Base-by-base conservation (phyloP, 176 grass and related monocot genomes). In the Tillandsia leiboldiana region DNA sequence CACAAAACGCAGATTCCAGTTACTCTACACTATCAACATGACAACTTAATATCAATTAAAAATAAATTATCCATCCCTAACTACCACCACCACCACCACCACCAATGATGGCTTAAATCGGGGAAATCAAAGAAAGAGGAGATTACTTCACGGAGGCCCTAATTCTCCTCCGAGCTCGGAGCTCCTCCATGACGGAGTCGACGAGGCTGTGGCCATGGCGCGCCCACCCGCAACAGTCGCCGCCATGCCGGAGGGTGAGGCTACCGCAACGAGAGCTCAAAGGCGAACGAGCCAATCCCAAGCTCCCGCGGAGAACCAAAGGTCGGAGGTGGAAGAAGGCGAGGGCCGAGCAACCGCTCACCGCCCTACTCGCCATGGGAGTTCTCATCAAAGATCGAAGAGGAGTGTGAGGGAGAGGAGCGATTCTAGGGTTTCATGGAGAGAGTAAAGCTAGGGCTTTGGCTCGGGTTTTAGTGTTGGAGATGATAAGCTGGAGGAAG, bases 161-260 rank as follows among this genome's bases (percentile, higher is more conserved):
- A 48, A 71, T 65, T 26, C 68, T 77, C 48, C 79, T 75, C 12
- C 50, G 82, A 13, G 76, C 65, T 2, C 56, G 89, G 73, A 97
- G 81, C 81, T 93, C 94, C 66, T 93, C 74, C 77, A 87, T 56
- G 51, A 92, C 73, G 18, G 75, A 78, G 61, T 90, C 79, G 23
- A 88, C 79, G 51, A 93, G 72, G 48, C 67, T 90, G 66, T 86
- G 84, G 11, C n/a, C 64, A 42, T 66, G 51, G 22, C 77, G 70
- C 24, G 65, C 69, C 49, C 74, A 22, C 48, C 69, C 47, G 48
- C 69, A 24, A 47, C 70, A 17, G 14, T 9, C 10, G 22, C 72
- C 70, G 11, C 76, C 75, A 12, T 67, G 24, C 12, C 62, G 14
- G 17, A 68, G 75, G 64, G 18, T 64, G 15, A 72, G 69, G 48